Base-by-base conservation (phyloP, 177 flowering plant species). In the Vitis hybrid region DNA sequence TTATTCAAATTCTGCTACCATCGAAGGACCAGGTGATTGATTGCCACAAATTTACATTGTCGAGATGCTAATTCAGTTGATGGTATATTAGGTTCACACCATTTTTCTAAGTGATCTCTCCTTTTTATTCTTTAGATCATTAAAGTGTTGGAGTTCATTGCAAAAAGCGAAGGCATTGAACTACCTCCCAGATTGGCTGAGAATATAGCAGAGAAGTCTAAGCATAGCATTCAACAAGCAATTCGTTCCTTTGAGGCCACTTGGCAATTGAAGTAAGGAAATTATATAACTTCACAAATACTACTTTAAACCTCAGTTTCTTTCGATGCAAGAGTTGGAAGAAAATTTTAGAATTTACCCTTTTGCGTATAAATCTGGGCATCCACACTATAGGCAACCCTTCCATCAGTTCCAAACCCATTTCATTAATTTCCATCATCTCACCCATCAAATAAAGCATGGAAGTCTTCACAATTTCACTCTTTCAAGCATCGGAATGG, bases 181-280 rank as follows among this genome's bases (percentile, higher is more conserved):
- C 61, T 88, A 70, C 84, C 87, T 2, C 76, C 16, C 26, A 61
- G 73, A 63, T 60, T 90, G 61, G 93, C 90, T 7, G 73, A 73
- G 54, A 84, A 59, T 61, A 79, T 90, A 50, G 86, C 91, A 29
- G 82, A 77, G 19, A 77, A 74, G 59, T 83, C 91, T 19, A 80
- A 82, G 73, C 83, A 83, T 66, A 88, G 87, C 69, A 84, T 88
- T 19, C 85, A 90, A 13, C 96, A 88, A 81, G 96, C 96, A 45
- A 82, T 88, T 65, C 89, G 90, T 9, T 88, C 93, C 31, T 86
- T 90, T 62, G 93, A 90, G 74, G 96, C 93, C 6, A 69, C 85
- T 20, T 85, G 88, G 85, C 80, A 68, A 57, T 52, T 55, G 14
- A 77, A 78, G 91, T 84, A 77, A 34, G 54, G 0, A 45, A 63